A percentile compares a stretch with the other conserved stretches of the same genome.
phyloP scores from a whole-genome alignment of 2,329 filamentous ascomycete species.

The Venturia effusa region DNA sequence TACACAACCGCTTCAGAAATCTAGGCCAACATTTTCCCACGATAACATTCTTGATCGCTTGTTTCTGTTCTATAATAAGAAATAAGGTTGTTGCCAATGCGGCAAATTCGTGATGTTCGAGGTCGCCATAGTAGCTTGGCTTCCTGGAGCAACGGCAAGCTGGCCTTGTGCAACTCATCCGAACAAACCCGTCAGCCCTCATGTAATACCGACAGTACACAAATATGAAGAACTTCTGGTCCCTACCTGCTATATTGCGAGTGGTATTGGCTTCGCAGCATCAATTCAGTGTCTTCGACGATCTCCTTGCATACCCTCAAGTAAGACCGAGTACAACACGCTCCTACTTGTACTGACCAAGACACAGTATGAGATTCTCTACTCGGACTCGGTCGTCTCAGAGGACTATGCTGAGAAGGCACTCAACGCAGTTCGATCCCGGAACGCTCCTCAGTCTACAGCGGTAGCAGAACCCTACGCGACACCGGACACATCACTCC shows the following conservation, averaged over 20 bases:
- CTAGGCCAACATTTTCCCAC: no score
- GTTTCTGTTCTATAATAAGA: neutral
- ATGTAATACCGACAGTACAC: neutral
- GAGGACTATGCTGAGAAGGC: constrained; percentile 57
- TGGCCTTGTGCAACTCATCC: neutral
- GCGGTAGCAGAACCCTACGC: constrained; percentile 11
- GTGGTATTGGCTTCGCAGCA: constrained; percentile 42
- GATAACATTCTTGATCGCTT: neutral
- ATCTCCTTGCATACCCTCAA: constrained; percentile 78
- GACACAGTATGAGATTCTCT: constrained; percentile 67
- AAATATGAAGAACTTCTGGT: constrained; percentile 36
- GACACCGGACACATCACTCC: constrained; percentile 16
- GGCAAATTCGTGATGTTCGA: constrained; percentile 1
- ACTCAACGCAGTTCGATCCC: constrained; percentile 28
- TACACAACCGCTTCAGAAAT: no score
- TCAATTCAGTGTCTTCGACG: constrained; percentile 77
- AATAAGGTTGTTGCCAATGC: neutral
- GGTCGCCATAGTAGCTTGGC: neutral
- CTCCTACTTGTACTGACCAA: constrained; percentile 1
- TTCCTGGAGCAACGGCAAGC: neutral
- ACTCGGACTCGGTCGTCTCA: constrained; percentile 61
- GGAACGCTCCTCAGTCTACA: constrained; percentile 18
- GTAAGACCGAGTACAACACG: constrained; percentile 35
- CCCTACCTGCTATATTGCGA: constrained; percentile 35
- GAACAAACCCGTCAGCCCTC: neutral